phyloP scores from a whole-genome alignment of 305 asterid species.

The Fraxinus velutina region DNA sequence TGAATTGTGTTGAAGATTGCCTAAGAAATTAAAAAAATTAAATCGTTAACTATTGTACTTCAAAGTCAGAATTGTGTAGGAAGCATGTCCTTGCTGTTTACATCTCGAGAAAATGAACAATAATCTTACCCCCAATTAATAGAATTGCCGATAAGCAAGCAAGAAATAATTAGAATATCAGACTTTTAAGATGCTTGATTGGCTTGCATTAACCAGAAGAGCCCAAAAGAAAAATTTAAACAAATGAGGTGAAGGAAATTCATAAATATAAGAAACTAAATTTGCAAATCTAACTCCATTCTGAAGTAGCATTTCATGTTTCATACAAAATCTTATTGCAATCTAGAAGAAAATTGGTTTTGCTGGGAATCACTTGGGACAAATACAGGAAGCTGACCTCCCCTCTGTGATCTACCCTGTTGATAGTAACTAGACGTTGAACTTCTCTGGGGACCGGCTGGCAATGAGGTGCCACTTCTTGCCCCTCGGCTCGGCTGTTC shows the following conservation, averaged over 20 bases:
- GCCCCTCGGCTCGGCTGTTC: conserved; percentile 46
- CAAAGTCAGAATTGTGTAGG: neutral
- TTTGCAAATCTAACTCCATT: conserved; percentile 16
- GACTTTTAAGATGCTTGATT: neutral
- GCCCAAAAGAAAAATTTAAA: too few species aligned
- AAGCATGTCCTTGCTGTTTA: neutral
- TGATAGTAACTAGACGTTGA: conserved; percentile 62
- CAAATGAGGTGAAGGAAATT: neutral
- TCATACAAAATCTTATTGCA: conserved; percentile 26
- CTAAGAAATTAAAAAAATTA: neutral
- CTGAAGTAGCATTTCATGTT: neutral
- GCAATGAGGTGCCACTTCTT: conserved; percentile 27
- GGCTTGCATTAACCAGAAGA: neutral
- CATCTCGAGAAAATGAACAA: neutral
- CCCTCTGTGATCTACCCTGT: conserved; percentile 90
- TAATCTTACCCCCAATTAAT: neutral
- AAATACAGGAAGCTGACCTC: conserved; percentile 96
- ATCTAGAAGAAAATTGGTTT: conserved; percentile 56
- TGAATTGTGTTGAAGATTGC: neutral
- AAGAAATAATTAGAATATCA: neutral
- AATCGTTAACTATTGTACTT: neutral
- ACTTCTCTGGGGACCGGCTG: conserved; percentile 48
- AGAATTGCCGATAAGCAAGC: neutral
- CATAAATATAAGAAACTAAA: conserved; percentile 13
- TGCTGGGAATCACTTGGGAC: conserved; percentile 94